Evolutionary conservation across 148 eudicot species (phyloP), one percentile per base, ranked within the genome.

Genomic region (Rhododendron williamsianum): DNA sequence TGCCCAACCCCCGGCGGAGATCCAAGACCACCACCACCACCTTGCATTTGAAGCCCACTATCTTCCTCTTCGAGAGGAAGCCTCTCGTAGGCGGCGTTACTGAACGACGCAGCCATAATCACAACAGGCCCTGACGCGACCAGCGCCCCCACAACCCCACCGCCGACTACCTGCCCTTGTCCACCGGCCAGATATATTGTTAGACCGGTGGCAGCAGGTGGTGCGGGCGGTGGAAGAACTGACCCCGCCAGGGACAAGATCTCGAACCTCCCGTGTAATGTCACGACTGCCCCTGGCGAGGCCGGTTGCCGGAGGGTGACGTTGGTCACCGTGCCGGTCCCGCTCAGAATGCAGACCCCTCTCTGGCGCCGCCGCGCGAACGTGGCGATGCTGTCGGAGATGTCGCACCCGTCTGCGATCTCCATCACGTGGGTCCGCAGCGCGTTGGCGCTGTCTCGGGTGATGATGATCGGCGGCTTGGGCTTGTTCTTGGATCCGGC

Each of bases 291-390:
- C 0, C 92, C 91, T 0, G 98, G 91, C 4, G 92, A 89, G 0
- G 94, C 96, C n/a, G 98, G 98, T 84, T 95, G 98, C 9, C 96
- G 91, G 78, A 95, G 93, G 30, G 98, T 95, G 19, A 95, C 98
- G 63, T 95, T 95, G 1, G 94, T 90, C 0, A 95, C 96, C 0
- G 91, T 93, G 0, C 98, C 98, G 16, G 86, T 95, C 0, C 98
- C 98, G 16, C 96, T 95, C 15, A 95, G 67, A 43, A 95, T 92
- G 30, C 98, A 95, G 3, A 95, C 93, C 1, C 98, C 98, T 7
- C 98, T 87, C 88, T 95, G 98, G 25, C 98, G 94, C 35, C 93
- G 87, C 0, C 96, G 89, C 0, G 98, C 96, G 30, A 95, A 95
- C 63, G 90, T 90, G 21, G 94, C 90, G 9, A 95, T 87, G 45